Conservation (phyloP, 352 stramenopile genomes). For the Phytopythium delawarense region DNA sequence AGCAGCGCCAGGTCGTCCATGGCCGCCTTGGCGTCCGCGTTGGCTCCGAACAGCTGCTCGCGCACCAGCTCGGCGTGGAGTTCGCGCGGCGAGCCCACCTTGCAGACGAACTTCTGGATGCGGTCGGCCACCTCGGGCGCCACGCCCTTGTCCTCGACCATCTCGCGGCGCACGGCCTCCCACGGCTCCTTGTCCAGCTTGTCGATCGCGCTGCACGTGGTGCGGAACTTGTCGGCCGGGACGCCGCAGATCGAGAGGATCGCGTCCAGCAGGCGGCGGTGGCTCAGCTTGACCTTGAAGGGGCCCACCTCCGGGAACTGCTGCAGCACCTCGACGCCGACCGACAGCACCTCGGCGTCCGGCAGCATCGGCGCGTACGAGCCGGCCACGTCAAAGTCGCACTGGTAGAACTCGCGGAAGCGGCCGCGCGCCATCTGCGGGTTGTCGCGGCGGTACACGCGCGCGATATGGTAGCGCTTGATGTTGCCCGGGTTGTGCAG, state of each 20-base stretch:
- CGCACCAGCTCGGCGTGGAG: conserved; percentile 73
- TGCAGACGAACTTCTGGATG: conserved; percentile 94
- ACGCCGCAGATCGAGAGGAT: conserved; percentile 98
- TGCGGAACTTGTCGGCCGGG: conserved; percentile 95
- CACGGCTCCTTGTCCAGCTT: conserved; percentile 99
- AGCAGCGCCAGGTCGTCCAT: conserved; percentile 93
- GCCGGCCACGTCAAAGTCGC: conserved; percentile 98
- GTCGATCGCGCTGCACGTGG: conserved; percentile 98
- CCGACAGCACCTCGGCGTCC: conserved; percentile 95
- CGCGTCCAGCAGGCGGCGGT: conserved; percentile 95
- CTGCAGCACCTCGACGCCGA: conserved; percentile 91
- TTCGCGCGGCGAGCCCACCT: conserved; percentile 83
- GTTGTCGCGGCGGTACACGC: conserved; percentile 96
- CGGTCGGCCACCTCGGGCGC: conserved; percentile 86
- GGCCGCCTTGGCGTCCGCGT: conserved; percentile 76
- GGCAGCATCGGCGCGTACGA: conserved; percentile 94
- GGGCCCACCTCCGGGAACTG: conserved; percentile 80
- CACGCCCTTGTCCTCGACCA: conserved; percentile 98
- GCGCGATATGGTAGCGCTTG: conserved; percentile 98
- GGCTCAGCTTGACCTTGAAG: conserved; percentile 98
- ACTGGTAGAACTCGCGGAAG: conserved; percentile 99
- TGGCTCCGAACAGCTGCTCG: conserved; percentile 90
- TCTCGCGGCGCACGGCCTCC: conserved; percentile 87
- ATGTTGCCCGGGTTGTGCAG: conserved; percentile 97
- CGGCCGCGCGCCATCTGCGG: conserved; percentile 91